These are phyloP conservation scores for Silene latifolia DNA, from an alignment of 148 eudicot species.

Conservation along the genomic window DNA sequence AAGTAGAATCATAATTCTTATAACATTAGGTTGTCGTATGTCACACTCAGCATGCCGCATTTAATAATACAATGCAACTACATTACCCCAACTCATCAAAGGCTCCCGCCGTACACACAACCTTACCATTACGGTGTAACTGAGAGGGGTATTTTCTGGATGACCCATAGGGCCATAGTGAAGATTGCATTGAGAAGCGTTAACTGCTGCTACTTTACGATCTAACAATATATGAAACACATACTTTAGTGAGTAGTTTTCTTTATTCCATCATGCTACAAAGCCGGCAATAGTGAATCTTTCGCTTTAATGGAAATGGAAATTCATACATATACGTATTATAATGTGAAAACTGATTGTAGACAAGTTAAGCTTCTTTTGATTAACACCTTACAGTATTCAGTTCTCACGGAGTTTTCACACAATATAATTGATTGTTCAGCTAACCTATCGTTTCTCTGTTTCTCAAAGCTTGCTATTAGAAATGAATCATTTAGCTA, in stretches of 20 bases:
- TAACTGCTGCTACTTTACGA: not conserved
- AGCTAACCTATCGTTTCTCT: not conserved
- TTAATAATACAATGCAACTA: not conserved
- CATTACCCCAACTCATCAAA: not conserved
- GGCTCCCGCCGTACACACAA: not conserved
- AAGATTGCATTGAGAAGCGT: not conserved
- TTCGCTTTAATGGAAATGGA: not conserved
- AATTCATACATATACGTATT: not conserved
- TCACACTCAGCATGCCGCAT: not conserved
- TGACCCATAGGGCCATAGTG: not conserved
- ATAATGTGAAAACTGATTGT: not conserved
- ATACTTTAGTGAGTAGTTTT: not conserved
- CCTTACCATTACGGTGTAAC: not conserved
- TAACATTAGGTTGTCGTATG: not conserved
- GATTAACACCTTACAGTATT: not conserved
- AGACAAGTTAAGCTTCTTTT: not conserved
- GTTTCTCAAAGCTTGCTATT: slow-evolving; percentile 1
- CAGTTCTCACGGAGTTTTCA: not conserved
- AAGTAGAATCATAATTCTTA: not conserved
- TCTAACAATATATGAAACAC: not conserved
- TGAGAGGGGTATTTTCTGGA: not conserved
- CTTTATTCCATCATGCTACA: not conserved
- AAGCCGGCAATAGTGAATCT: not conserved
- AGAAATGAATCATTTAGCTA: not conserved
- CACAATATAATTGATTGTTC: not conserved